A percentile compares a stretch with the other conserved stretches of the same genome.
phyloP scores from a whole-genome alignment of 306 rosid species.

The Rosa lucieae region DNA sequence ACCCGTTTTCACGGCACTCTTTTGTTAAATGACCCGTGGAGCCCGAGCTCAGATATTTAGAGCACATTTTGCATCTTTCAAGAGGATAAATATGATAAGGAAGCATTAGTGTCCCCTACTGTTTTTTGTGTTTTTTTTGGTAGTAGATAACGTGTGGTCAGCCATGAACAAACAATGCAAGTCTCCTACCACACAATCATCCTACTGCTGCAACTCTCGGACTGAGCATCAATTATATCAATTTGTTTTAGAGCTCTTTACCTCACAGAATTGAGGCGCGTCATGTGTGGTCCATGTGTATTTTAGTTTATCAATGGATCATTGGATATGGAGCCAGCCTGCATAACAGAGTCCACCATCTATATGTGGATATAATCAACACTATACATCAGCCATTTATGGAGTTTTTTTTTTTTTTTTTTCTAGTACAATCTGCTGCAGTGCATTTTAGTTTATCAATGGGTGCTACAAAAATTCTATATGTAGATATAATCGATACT shows the following conservation, averaged over 20 bases:
- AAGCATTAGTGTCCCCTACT: too few species aligned
- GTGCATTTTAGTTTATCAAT: not conserved
- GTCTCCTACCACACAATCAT: not conserved
- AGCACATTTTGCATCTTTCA: not conserved
- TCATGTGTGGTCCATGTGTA: not conserved
- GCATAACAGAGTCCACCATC: too few species aligned
- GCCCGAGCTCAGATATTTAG: not conserved
- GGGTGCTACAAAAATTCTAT: not conserved
- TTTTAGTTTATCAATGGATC: not conserved
- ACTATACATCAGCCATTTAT: not conserved
- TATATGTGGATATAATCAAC: not conserved
- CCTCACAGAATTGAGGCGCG: not conserved
- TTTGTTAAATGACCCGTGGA: not conserved
- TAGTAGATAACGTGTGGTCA: not conserved
- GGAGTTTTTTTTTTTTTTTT: too few species aligned
- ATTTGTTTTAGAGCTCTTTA: not conserved
- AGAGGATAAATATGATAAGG: not conserved
- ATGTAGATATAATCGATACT: not conserved
- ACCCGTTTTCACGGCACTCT: too few species aligned
- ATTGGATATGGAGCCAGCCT: not conserved
- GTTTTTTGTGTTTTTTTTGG: too few species aligned
- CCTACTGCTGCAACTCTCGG: not conserved
- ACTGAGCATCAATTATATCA: not conserved
- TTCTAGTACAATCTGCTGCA: too few species aligned
- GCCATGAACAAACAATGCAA: not conserved